A percentile compares a stretch with the other conserved stretches of the same genome.
These are phyloP conservation scores for Agarophyton chilense DNA, from an alignment of 23 red algal species.

Conservation along the genomic window DNA sequence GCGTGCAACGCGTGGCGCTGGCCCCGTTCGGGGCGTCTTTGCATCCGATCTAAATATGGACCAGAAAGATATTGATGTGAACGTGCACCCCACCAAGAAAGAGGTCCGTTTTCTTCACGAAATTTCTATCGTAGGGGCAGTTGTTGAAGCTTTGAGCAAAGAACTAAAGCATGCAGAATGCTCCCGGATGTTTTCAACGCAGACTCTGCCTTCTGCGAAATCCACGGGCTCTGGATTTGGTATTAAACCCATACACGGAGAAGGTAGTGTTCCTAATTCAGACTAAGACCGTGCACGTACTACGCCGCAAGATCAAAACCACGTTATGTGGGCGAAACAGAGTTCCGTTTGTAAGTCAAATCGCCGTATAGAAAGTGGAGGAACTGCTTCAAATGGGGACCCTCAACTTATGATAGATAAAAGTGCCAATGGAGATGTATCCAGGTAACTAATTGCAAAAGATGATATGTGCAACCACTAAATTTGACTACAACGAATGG, in stretches of 20 bases:
- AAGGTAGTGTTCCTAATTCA: neutral
- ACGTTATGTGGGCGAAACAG: neutral
- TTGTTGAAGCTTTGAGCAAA: constrained; percentile 34
- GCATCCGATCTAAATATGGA: constrained; percentile 79
- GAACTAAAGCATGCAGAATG: constrained; percentile 47
- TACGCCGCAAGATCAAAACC: neutral
- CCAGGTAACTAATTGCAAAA: neutral
- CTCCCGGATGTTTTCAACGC: constrained; percentile 70
- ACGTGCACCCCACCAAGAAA: constrained; percentile 94
- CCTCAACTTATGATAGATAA: too few species aligned
- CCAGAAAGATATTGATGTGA: constrained; percentile 79
- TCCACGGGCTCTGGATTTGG: neutral
- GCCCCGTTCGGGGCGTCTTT: too few species aligned
- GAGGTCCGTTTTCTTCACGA: constrained; percentile 92
- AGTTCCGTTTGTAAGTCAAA: neutral
- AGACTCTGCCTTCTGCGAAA: neutral
- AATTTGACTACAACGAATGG: too few species aligned
- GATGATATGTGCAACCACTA: too few species aligned
- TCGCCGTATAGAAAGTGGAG: neutral
- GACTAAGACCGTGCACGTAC: neutral
- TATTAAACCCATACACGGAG: neutral
- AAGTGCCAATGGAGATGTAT: neutral
- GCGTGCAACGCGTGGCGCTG: too few species aligned
- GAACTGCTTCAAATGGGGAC: neutral
- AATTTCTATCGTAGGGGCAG: constrained; percentile 32